Evolutionary conservation across 371 early-diverging fungal genomes (phyloP).

Genomic region (Mortierella sp.): DNA sequence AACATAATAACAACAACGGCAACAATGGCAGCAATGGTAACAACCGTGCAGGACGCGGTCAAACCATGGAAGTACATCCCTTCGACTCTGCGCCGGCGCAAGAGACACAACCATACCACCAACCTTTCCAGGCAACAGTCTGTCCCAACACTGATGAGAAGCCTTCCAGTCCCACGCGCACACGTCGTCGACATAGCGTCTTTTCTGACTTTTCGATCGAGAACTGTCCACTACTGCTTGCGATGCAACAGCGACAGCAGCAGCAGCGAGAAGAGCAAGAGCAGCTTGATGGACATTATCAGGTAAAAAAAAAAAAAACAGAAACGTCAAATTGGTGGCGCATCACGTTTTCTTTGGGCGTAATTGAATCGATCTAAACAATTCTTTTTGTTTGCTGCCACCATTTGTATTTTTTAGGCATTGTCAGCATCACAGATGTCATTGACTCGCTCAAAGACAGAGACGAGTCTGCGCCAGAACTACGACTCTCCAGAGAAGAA

Average conservation of each 20-base stretch:
- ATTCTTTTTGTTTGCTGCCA: background rate
- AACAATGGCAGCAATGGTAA: too few relatives aligned
- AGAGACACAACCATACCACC: background rate
- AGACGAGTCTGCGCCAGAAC: background rate
- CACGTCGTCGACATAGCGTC: slow-evolving; percentile 30
- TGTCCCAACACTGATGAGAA: background rate
- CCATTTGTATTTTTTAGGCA: background rate
- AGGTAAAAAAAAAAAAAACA: slow-evolving; percentile 10
- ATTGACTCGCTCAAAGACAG: background rate
- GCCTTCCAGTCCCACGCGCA: background rate
- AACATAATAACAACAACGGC: background rate
- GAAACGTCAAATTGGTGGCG: background rate
- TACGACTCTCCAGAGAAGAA: background rate
- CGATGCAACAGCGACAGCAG: slow-evolving; percentile 13
- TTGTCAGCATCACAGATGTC: background rate
- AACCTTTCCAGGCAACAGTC: background rate
- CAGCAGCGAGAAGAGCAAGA: background rate
- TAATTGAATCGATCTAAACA: too few relatives aligned
- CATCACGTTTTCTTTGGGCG: too few relatives aligned
- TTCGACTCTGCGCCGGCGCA: background rate
- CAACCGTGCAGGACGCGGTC: background rate
- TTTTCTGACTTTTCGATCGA: slow-evolving; percentile 43
- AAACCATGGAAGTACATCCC: background rate
- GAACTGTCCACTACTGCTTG: slow-evolving; percentile 25
- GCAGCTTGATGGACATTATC: background rate